Evolutionary conservation across 2,329 filamentous ascomycete species (phyloP).

Genomic region (Monosporascus sp.): DNA sequence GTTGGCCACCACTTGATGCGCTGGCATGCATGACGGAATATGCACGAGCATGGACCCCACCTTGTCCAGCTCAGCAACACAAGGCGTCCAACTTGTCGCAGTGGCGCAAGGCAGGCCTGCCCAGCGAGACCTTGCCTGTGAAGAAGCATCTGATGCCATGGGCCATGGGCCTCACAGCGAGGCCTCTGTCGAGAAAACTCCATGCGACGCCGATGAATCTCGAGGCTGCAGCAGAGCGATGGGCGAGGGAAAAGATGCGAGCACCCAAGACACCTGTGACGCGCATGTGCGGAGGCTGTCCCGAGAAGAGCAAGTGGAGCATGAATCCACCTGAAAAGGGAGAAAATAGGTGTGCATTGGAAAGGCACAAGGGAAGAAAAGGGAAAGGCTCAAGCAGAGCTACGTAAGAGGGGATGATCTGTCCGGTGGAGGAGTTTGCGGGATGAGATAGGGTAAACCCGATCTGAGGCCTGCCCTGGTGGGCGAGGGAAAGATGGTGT

Average conservation of each 20-base stretch:
- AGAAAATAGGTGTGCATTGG: conserved; percentile 22
- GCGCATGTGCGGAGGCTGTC: conserved; percentile 20
- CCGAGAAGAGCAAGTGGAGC: conserved; percentile 22
- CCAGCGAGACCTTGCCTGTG: conserved; percentile 15
- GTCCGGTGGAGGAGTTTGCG: conserved; percentile 26
- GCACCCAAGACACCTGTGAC: conserved; percentile 21
- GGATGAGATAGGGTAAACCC: conserved; percentile 24
- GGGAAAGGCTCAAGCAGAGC: conserved; percentile 27
- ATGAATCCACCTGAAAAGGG: conserved; percentile 17
- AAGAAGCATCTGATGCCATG: conserved; percentile 17
- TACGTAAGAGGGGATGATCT: conserved; percentile 25
- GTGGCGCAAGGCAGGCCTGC: conserved; percentile 28
- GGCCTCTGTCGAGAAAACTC: conserved; percentile 14
- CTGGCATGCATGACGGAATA: conserved; percentile 57
- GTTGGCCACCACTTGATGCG: conserved; percentile 44
- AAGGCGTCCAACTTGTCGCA: conserved; percentile 23
- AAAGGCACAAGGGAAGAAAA: conserved; percentile 25
- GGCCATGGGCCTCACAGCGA: conserved; percentile 9
- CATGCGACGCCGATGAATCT: conserved; percentile 13
- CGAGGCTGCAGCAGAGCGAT: conserved; percentile 22
- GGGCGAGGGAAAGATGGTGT: conserved; percentile 22
- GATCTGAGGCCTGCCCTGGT: conserved; percentile 23
- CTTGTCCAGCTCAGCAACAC: conserved; percentile 36
- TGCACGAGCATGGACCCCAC: conserved; percentile 44
- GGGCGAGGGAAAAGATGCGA: conserved; percentile 21